Evolutionary conservation across 1,139 yeast genomes (phyloP), one percentile per base, ranked within the genome.

Genomic region (Saccharomyces hybrid): DNA sequence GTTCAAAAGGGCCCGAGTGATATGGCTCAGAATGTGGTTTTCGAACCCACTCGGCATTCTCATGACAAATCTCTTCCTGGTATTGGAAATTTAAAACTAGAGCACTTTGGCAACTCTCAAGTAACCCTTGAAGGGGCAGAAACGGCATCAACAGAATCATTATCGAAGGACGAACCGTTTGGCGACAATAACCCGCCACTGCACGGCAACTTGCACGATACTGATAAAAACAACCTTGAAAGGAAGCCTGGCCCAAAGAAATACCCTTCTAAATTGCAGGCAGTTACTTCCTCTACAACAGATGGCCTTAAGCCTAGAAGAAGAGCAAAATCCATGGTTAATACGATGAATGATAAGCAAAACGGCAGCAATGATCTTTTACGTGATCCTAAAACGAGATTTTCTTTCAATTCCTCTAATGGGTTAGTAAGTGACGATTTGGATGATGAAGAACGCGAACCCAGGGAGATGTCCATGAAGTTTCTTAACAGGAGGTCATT

Each of bases 401-500:
- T n/a, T 14, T 41, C 42, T 9, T 38, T 16, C 23, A 16, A 16
- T 9, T 38, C 25, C 2, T 16, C 42, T 38, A 38, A 38, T 38
- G 42, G 42, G 2, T 44, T 42, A 9, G 25, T 26, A n/a, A 52
- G 34, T 27, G 46, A 47, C 8, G 48, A 32, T 2, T 31, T 48
- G 25, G 42, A 38, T 4, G 13, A 38, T 42, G 48, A 38, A 16
- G 67, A 64, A 42, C 56, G 64, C 16, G 62, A 61, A 48, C 57
- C 67, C 20, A 63, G 69, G 52, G 57, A 64, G 27, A 54, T 61
- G 58, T 63, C 69, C 5, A 63, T 54, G 50, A 59, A 59, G 48
- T 61, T 64, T 52, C 52, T 64, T 31, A 57, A 54, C 49, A 59
- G 66, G 51, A 61, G 70, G 50, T 67, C 71, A 6, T 64, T 65